Base-by-base conservation (phyloP, 2,329 filamentous ascomycete genomes). In the Mollisia scopiformis region DNA sequence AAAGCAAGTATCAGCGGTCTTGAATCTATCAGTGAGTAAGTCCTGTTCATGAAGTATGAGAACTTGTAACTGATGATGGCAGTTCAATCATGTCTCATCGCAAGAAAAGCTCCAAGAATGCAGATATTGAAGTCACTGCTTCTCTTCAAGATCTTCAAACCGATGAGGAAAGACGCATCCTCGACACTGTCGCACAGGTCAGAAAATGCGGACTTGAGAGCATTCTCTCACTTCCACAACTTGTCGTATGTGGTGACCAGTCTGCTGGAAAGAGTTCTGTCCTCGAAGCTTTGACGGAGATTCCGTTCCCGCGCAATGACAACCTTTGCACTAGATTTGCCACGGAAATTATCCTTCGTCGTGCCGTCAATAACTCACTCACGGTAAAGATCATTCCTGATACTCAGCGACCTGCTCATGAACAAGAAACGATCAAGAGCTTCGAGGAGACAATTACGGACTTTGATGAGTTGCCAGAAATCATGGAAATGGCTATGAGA, bases 191-290 rank as follows among this genome's bases (percentile, higher is more conserved):
- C 59, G 82, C 84, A 62, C 80, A 80, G 57, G 77, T 87, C n/a
- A 79, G 82, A 69, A 78, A 82, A 72, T 74, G 78, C 63, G 77
- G 84, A 70, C 72, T 84, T 71, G 76, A 84, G 68, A 80, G 82
- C 70, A 75, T 83, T 66, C 79, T 72, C 0, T 66, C 80, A 50
- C 76, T 87, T 0, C 84, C 84, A 0, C 84, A 88, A 68, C 83
- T 88, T 35, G 84, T 88, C 50, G 85, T 88, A 25, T 86, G 86
- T 33, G 85, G 86, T 30, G 84, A 88, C 69, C 85, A 88, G 72
- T 87, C 84, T 1, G 82, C 84, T 6, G 86, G 86, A 21, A 88
- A 88, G 72, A 86, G 82, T 66, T 88, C 85, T 4, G 83, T 87
- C 1, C 79, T 88, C 2, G 85, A 88, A 67, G 84, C 85, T n/a